Base-by-base conservation (phyloP, 257 asterid genomes). In the Marsdenia floribunda region DNA sequence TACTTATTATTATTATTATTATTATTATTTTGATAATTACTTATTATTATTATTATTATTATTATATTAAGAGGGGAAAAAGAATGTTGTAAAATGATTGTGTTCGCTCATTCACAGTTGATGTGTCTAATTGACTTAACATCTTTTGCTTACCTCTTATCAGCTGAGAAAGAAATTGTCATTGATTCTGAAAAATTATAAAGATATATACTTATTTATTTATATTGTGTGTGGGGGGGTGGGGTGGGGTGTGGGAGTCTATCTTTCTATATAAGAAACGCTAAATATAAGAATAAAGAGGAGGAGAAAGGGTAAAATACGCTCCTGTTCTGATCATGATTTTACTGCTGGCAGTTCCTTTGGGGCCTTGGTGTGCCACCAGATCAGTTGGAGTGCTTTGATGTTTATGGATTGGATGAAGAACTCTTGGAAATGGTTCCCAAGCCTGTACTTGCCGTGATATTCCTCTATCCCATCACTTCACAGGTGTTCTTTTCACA, bases 391-490 rank as follows among this genome's bases (percentile, higher is more conserved):
- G 97, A 89, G 88, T 94, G 99, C 89, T 85, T 52, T 77, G 97
- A 95, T 86, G 99, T 95, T 64, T 90, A 88, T 78, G 99, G 99
- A 71, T 89, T 95, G 77, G 99, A 95, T 80, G 96, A 85, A 67
- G 98, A 89, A 58, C 96, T 92, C 63, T 59, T 95, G 87, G 98
- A 82, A 76, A 90, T 92, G 98, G 99, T 95, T 59, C 99, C 99
- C 0, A 83, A 89, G 88, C 99, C 98, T 14, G 97, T 92, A 22
- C 91, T 92, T 0, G 96, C 99, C 2, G 97, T 94, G 49, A 74
- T 94, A 81, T 88, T 90, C 77, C 97, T 94, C 38, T 94, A 88
- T 81, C 99, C 99, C 53, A 55, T 90, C 61, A 94, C 99, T 10
- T 5, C 82, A 13, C 78, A 90, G 97, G 98, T 93, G 75, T 57